These are phyloP conservation scores for Malassezia restricta DNA, from an alignment of 1,284 basidiomycete species.

Conservation along the genomic window DNA sequence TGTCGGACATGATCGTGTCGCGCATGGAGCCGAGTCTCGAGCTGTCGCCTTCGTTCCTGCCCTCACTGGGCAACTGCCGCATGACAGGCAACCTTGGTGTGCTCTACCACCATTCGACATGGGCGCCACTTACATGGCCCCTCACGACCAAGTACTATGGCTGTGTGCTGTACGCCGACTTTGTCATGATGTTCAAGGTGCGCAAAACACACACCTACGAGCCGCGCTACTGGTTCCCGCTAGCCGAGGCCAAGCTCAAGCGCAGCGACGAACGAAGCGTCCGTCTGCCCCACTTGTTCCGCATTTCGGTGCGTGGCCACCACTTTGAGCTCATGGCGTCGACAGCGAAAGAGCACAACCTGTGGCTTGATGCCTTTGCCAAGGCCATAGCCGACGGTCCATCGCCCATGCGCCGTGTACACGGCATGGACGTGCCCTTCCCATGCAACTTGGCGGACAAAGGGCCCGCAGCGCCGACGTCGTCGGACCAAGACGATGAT, in stretches of 20 bases:
- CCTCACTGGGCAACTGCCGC: slow-evolving; percentile 31
- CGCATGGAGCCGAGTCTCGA: slow-evolving; percentile 30
- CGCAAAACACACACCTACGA: slow-evolving; percentile 35
- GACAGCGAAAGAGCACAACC: slow-evolving; percentile 29
- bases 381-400: slow-evolving; percentile 22
- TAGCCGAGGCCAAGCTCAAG: slow-evolving; percentile 28
- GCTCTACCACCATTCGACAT: slow-evolving; percentile 32
- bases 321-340: slow-evolving; percentile 42
- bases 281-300: slow-evolving; percentile 33
- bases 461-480: neutral
- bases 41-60: slow-evolving; percentile 23
- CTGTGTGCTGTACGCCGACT: slow-evolving; percentile 34
- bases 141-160: slow-evolving; percentile 43
- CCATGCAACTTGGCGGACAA: slow-evolving; percentile 24
- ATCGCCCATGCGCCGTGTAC: slow-evolving; percentile 15
- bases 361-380: slow-evolving; percentile 36
- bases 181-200: slow-evolving; percentile 38
- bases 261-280: slow-evolving; percentile 21
- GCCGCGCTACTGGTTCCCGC: slow-evolving; percentile 41
- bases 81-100: slow-evolving; percentile 42
- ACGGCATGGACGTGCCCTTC: slow-evolving; percentile 22
- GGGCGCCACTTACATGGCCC: slow-evolving; percentile 31
- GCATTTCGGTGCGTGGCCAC: slow-evolving; percentile 33
- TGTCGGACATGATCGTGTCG: slow-evolving; percentile 31
- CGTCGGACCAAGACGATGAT: neutral